phyloP scores from a whole-genome alignment of 2,329 filamentous ascomycete genomes.

The Diaporthe capsici region DNA sequence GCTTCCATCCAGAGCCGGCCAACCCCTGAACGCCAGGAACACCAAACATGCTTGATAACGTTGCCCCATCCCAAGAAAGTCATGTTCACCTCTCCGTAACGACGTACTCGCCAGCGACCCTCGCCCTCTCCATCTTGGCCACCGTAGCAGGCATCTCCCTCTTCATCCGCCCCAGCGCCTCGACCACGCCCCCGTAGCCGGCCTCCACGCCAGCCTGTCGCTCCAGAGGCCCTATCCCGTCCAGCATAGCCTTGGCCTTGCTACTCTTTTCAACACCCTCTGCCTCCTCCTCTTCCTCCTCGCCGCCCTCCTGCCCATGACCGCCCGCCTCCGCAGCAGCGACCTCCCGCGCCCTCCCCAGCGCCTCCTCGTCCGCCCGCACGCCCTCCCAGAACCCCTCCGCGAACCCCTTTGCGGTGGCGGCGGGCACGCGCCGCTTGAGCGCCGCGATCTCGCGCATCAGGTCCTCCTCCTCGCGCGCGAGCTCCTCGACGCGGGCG shows the following conservation, averaged over 20 bases:
- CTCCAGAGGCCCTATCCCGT: constrained; percentile 54
- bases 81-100: constrained; percentile 56
- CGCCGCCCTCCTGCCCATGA: constrained; percentile 25
- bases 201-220: constrained; percentile 63
- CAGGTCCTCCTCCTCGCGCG: constrained; percentile 73
- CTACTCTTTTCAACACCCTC: constrained; percentile 19
- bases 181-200: constrained; percentile 63
- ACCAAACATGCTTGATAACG: constrained; percentile 9
- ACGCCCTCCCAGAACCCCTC: constrained; percentile 57
- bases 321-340: constrained; percentile 22
- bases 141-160: constrained; percentile 73
- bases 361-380: constrained; percentile 62
- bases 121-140: constrained; percentile 75
- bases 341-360: constrained; percentile 50
- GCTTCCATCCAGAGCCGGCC: not conserved
- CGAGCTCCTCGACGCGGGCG: constrained; percentile 71
- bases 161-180: constrained; percentile 67
- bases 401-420: constrained; percentile 59
- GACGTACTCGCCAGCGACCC: constrained; percentile 71
- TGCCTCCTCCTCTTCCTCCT: constrained; percentile 43
- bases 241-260: constrained; percentile 46
- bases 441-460: constrained; percentile 73
- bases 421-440: constrained; percentile 66
- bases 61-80: not conserved
- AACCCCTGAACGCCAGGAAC: constrained; percentile 36